phyloP scores from a whole-genome alignment of 73 alveolate species.

The Effrenium voratum region DNA sequence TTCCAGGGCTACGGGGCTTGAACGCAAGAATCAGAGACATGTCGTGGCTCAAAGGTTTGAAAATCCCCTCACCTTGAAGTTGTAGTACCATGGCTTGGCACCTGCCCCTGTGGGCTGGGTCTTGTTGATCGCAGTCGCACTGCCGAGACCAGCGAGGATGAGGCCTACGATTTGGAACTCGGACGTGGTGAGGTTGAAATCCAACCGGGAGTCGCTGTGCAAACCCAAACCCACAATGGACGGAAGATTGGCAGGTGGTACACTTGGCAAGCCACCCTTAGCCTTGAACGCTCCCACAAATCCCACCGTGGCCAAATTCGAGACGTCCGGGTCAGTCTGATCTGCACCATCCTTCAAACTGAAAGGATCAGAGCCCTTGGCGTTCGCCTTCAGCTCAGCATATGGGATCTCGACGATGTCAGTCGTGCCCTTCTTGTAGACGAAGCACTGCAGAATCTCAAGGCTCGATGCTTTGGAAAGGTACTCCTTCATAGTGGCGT shows the following conservation, averaged over 20 bases:
- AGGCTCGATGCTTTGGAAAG: neutral
- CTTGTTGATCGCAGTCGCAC: neutral
- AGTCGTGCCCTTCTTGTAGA: slow-evolving; percentile 14
- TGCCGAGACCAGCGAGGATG: neutral
- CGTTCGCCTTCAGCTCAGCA: neutral
- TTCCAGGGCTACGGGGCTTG: too few relatives aligned
- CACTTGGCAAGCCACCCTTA: neutral
- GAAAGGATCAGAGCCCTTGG: slow-evolving; percentile 2
- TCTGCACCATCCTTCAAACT: neutral
- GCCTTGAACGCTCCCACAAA: slow-evolving; percentile 16
- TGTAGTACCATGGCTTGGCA: neutral
- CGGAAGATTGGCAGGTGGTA: neutral
- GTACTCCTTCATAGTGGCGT: neutral
- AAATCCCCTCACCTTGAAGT: too few relatives aligned
- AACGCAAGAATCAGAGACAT: too few relatives aligned
- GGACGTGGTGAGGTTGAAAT: neutral
- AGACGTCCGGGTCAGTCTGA: neutral
- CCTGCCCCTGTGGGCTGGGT: neutral
- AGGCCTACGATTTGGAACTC: neutral
- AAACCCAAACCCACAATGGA: neutral
- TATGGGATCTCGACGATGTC: neutral
- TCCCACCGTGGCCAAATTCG: neutral
- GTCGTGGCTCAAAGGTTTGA: too few relatives aligned
- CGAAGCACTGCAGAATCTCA: neutral
- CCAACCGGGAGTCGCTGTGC: neutral